A percentile compares a stretch with the other conserved stretches of the same genome.
These are phyloP conservation scores for Vaccinium myrtillus DNA, from an alignment of 148 eudicot species.

Conservation along the genomic window DNA sequence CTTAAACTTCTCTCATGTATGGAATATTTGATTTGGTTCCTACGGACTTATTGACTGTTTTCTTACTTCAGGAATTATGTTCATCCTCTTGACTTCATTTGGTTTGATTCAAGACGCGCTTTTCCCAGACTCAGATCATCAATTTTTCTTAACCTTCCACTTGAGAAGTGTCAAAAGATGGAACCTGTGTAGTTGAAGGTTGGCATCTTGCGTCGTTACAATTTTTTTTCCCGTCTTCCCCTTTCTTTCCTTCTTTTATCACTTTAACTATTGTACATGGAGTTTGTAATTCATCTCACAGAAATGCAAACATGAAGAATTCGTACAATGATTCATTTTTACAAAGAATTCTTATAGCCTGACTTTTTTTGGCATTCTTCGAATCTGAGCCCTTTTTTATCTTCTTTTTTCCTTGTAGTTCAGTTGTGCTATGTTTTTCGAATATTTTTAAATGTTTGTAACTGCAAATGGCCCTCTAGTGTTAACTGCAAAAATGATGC, in stretches of 20 bases:
- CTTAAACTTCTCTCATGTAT: not conserved
- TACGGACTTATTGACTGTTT: not conserved
- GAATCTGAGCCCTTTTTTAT: not conserved
- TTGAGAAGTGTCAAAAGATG: not conserved
- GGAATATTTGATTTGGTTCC: not conserved
- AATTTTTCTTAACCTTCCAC: not conserved
- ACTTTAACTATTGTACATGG: not conserved
- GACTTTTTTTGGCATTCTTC: not conserved
- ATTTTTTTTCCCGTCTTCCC: not conserved
- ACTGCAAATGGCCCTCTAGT: not conserved
- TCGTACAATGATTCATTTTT: not conserved
- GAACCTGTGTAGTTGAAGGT: not conserved
- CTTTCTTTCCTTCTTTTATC: not conserved
- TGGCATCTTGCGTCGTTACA: not conserved
- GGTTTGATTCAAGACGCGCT: constrained; percentile 1
- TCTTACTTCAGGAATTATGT: constrained; percentile 2
- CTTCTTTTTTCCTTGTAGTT: not conserved
- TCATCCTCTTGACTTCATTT: not conserved
- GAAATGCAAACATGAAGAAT: not conserved
- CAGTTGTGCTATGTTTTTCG: not conserved
- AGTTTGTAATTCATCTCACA: not conserved
- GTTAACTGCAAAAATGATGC: not conserved
- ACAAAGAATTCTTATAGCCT: not conserved
- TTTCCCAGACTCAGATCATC: not conserved
- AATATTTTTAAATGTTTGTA: not conserved